These are phyloP conservation scores for Coleophoma cylindrospora DNA, from an alignment of 2,329 filamentous ascomycete species.

Conservation along the genomic window DNA sequence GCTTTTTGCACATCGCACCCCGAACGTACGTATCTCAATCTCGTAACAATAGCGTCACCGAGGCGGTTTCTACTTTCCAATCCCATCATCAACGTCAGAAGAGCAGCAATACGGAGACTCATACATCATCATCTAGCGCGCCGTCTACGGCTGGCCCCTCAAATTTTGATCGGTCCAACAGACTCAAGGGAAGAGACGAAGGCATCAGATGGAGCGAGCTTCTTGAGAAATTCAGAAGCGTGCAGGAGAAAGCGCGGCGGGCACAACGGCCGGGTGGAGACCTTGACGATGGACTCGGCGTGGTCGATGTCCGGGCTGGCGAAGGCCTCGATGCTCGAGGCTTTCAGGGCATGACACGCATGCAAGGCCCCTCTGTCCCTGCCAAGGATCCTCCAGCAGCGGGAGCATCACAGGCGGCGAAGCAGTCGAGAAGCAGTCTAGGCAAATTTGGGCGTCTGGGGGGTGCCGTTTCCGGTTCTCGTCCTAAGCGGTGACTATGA, in stretches of 20 bases:
- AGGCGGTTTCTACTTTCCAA: slow-evolving; percentile 24
- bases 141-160: slow-evolving; percentile 43
- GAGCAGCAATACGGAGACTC: slow-evolving; percentile 21
- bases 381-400: slow-evolving; percentile 43
- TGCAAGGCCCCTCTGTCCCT: slow-evolving; percentile 34
- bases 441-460: slow-evolving; percentile 67
- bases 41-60: slow-evolving; percentile 28
- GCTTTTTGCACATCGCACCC: slow-evolving; percentile 80
- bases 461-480: slow-evolving; percentile 58
- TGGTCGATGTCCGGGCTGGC: slow-evolving; percentile 36
- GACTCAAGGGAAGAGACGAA: slow-evolving; percentile 77
- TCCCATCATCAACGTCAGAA: slow-evolving; percentile 23
- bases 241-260: slow-evolving; percentile 80
- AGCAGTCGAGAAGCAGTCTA: slow-evolving; percentile 58
- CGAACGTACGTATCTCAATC: slow-evolving; percentile 60
- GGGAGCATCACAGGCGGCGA: slow-evolving; percentile 31
- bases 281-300: slow-evolving; percentile 43
- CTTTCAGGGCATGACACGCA: slow-evolving; percentile 27
- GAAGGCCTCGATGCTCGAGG: slow-evolving; percentile 30
- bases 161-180: slow-evolving; percentile 67
- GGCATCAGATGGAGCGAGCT: slow-evolving; percentile 89
- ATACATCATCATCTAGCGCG: slow-evolving; percentile 31
- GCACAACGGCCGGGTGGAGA: slow-evolving; percentile 49
- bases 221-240: slow-evolving; percentile 87
- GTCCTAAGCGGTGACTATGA: slow-evolving; percentile 40